Base-by-base conservation (phyloP, 345 rosid genomes). In the Moricandia arvensis region DNA sequence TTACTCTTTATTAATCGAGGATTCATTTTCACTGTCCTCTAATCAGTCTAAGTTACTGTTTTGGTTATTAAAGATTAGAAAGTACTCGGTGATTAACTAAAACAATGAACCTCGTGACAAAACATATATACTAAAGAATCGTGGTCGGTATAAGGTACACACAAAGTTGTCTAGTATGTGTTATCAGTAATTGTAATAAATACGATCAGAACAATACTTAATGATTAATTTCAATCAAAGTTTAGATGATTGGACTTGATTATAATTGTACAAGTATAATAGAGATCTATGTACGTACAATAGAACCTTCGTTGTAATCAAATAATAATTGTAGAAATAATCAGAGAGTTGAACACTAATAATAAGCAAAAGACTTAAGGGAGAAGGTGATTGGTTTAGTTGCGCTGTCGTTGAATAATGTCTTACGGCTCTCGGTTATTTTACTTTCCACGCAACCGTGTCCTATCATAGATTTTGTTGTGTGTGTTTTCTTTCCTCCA, bases 271-370 rank as follows among this genome's bases (percentile, higher is more conserved):
- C 26, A 69, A 76, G 5, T 16, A 75, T 75, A 30, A 43, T 60
- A 15, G 62, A 45, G 55, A 63, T 55, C 6, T 53, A 60, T 6
- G 38, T 29, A 55, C 53, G 59, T 59, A 71, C 47, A 30, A 8
- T 24, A 38, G 76, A 77, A 77, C 26, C 72, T 77, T 77, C 72
- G 61, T 71, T 58, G 60, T 71, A 64, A 65, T 66, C 55, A 71
- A 59, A 57, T 59, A 71, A 71, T 59, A 59, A 58, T 18, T 33
- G 63, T 41, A 31, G 47, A 45, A 59, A 51, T 26, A 63, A 76
- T 63, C 54, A 71, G 75, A 63, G 60, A 38, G 21, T 58, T 74
- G 35, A 62, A 17, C 41, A 21, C 24, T 21, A 54, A 69, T 69
- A 63, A 57, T 69, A 55, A 45, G 57, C 67, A 7, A 34, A 68